These are phyloP conservation scores for Comarum palustre DNA, from an alignment of 306 rosid genomes.

Conservation along the genomic window DNA sequence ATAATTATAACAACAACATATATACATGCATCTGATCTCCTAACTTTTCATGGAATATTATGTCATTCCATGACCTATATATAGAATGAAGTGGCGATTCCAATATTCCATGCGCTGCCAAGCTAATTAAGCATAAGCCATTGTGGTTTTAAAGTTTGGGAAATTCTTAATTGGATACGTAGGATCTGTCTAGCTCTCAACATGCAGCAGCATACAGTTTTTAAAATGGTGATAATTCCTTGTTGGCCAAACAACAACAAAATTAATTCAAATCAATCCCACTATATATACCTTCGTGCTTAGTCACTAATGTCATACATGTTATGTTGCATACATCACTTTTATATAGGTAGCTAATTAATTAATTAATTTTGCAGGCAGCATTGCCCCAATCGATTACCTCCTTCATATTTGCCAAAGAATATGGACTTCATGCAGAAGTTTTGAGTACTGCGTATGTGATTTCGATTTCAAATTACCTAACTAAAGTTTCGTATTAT, in stretches of 20 bases:
- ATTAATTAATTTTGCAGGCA: slow-evolving; percentile 44
- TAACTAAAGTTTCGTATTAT: background rate
- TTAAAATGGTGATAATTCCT: background rate
- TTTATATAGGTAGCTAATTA: background rate
- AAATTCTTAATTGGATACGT: background rate
- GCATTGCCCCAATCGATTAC: slow-evolving; percentile 95
- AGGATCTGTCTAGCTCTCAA: slow-evolving; percentile 21
- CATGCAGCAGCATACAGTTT: background rate
- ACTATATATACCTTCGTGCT: background rate
- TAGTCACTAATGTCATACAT: background rate
- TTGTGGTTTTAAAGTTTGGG: background rate
- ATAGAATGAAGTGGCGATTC: background rate
- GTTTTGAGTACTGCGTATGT: slow-evolving; percentile 95
- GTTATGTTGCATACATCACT: background rate
- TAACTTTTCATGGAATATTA: background rate
- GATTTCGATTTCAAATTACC: background rate
- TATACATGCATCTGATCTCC: background rate
- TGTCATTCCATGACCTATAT: background rate
- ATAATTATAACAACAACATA: background rate
- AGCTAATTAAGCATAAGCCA: background rate
- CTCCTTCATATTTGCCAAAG: slow-evolving; percentile 85
- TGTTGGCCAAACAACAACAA: background rate
- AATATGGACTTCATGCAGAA: slow-evolving; percentile 79
- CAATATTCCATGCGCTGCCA: background rate
- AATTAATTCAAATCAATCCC: background rate